Percentiles rank a stretch among this genome's conserved stretches.
Conservation (phyloP, 2,329 filamentous ascomycete genomes). For the Ophiocordyceps camponoti-saundersi region DNA sequence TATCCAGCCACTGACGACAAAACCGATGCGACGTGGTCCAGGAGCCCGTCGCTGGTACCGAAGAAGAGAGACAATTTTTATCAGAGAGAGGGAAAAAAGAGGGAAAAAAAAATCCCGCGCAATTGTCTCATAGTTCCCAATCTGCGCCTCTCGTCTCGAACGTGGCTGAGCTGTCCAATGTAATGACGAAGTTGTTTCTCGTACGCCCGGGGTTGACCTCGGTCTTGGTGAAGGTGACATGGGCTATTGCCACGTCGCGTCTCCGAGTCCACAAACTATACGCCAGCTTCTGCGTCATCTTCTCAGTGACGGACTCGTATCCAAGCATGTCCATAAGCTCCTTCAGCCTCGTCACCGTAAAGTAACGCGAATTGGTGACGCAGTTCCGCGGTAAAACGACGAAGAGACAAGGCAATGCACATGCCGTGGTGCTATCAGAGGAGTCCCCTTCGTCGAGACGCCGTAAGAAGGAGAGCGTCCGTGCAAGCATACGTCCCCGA, state of each 20-base stretch:
- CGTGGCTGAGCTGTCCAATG: constrained; percentile 26
- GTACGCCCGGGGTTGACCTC: constrained; percentile 58
- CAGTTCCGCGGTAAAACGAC: constrained; percentile 81
- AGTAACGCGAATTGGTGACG: constrained; percentile 77
- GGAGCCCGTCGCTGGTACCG: neutral
- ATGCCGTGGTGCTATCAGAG: constrained; percentile 7
- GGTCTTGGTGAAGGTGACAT: constrained; percentile 35
- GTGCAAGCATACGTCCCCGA: constrained; percentile 71
- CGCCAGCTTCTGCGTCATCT: constrained; percentile 66
- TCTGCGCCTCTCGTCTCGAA: neutral
- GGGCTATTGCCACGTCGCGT: constrained; percentile 4
- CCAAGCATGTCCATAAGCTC: constrained; percentile 65
- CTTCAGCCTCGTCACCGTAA: constrained; percentile 51
- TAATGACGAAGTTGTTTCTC: constrained; percentile 84
- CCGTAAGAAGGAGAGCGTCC: constrained; percentile 55
- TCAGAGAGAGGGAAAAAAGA: too few species aligned
- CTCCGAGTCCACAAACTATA: constrained; percentile 70
- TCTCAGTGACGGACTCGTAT: constrained; percentile 47
- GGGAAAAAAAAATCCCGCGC: neutral
- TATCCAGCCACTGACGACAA: neutral
- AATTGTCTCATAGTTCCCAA: neutral
- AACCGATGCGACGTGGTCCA: neutral
- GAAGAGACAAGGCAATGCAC: constrained; percentile 55
- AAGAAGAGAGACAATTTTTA: neutral
- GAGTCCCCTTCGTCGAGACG: constrained; percentile 3